These are phyloP conservation scores for Poa annua DNA, from an alignment of 176 grass and related monocot species.

Conservation along the genomic window DNA sequence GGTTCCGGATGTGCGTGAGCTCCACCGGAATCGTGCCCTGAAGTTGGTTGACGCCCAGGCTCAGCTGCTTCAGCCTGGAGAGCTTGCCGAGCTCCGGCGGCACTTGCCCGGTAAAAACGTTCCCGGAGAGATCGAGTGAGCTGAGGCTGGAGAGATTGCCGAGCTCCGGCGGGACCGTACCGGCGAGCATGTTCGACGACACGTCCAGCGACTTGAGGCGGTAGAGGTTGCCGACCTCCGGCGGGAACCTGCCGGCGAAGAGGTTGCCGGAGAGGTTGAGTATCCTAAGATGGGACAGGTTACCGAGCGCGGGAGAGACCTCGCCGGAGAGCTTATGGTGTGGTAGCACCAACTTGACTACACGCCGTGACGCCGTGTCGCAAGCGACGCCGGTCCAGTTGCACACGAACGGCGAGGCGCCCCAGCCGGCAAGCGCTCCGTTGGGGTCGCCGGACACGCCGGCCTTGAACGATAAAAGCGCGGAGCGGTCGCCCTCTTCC, in stretches of 20 bases:
- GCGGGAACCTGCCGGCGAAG: constrained; percentile 46
- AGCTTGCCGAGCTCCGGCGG: constrained; percentile 60
- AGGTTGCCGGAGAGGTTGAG: constrained; percentile 57
- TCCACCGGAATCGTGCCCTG: constrained; percentile 59
- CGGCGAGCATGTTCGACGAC: constrained; percentile 33
- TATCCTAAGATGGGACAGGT: constrained; percentile 70
- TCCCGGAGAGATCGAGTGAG: constrained; percentile 69
- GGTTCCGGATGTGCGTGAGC: constrained; percentile 45
- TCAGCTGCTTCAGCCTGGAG: constrained; percentile 57
- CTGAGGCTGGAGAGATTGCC: constrained; percentile 49
- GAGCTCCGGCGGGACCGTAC: constrained; percentile 37
- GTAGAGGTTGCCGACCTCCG: constrained; percentile 39
- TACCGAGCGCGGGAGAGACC: constrained; percentile 56
- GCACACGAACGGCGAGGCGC: constrained; percentile 44
- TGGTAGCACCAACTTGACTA: constrained; percentile 54
- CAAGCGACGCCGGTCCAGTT: constrained; percentile 81
- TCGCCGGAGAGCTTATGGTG: constrained; percentile 54
- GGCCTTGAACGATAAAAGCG: constrained; percentile 61
- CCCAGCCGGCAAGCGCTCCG: constrained; percentile 52
- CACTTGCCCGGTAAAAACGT: constrained; percentile 57
- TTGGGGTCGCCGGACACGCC: constrained; percentile 50
- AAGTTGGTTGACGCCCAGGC: constrained; percentile 57
- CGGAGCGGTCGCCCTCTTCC: constrained; percentile 32
- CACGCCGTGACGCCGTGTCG: constrained; percentile 37
- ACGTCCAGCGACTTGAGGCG: constrained; percentile 43